phyloP scores from a whole-genome alignment of 331 rosid genomes.

The Quercus tomentella region DNA sequence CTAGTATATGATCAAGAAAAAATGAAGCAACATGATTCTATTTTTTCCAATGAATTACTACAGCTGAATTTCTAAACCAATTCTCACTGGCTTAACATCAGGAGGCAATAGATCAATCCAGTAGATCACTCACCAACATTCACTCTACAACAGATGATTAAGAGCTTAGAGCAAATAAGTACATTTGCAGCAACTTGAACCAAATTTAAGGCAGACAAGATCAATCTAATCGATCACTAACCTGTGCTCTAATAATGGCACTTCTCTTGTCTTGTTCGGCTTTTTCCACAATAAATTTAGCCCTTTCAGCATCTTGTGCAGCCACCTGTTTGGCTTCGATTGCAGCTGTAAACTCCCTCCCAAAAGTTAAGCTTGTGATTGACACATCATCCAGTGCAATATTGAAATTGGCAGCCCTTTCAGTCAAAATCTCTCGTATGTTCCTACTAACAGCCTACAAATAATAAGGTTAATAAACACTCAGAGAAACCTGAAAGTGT shows the following conservation, averaged over 20 bases:
- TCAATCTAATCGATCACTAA: conserved; percentile 23
- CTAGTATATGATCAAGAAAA: background rate
- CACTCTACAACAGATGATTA: background rate
- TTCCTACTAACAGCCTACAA: conserved; percentile 81
- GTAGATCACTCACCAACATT: background rate
- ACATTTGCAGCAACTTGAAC: conserved; percentile 1
- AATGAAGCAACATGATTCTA: background rate
- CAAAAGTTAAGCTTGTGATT: conserved; percentile 68
- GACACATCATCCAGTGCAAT: conserved; percentile 91
- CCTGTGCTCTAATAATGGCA: conserved; percentile 86
- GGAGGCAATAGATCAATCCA: background rate
- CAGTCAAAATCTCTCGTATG: conserved; percentile 70
- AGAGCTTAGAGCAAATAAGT: background rate
- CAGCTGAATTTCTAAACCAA: background rate
- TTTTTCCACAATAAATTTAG: conserved; percentile 80
- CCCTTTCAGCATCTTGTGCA: conserved; percentile 97
- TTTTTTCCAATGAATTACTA: background rate
- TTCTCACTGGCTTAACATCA: background rate
- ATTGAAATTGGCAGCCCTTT: conserved; percentile 74
- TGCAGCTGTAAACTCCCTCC: conserved; percentile 81
- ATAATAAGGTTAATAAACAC: conserved; percentile 13
- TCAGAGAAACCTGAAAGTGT: background rate
- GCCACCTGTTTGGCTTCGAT: conserved; percentile 98
- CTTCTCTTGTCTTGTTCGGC: conserved; percentile 94
- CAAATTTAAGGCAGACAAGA: background rate